Evolutionary conservation across 78 protist genomes (phyloP), one percentile per base, ranked within the genome.

Genomic region (Parvularia atlantis): DNA sequence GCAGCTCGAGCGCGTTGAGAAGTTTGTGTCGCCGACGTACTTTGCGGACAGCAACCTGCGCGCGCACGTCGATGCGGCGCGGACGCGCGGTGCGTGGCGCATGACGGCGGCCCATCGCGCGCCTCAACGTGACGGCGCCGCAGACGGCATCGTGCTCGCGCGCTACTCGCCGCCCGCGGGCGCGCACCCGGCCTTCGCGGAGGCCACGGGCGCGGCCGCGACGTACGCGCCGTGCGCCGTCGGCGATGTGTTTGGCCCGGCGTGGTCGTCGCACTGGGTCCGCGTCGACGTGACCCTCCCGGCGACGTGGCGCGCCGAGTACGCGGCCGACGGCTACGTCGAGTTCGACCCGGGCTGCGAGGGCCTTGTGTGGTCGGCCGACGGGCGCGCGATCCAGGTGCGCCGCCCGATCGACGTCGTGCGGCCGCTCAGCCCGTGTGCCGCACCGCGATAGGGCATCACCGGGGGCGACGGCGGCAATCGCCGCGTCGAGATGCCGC

Each of bases 401-500:
- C 22, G 10, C 48, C 48, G 48, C 6, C 22, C 10, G 10, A 13
- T 5, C 20, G 13, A 16, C n/a, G 54, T 48, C 26, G 6, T 48
- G 4, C 26, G 54, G 14, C 24, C n/a, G n/a, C n/a, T n/a, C n/a
- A n/a, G 24, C 54, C 4, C 14, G 24, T 48, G 28, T 54, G 83
- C 71, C 62, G 54, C 48, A 10, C 79, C 88, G 36, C 24, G 58
- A 17, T 83, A 83, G 59, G 83, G 76, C 40, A 37, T 83, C 24
- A 76, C 79, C 9, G 87, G 87, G 59, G 82, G 83, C n/a, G 71
- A 73, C 26, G 76, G 88, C 73, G 68, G 54, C 26, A 83, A 83
- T 30, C 40, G 56, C 20, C 54, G 88, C 37, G 35, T 37, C 5
- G 80, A 77, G 16, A 77, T 65, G 59, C 71, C 69, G 50, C 44